phyloP scores from a whole-genome alignment of 2,329 filamentous ascomycete species.

The Curvularia verruculosa region DNA sequence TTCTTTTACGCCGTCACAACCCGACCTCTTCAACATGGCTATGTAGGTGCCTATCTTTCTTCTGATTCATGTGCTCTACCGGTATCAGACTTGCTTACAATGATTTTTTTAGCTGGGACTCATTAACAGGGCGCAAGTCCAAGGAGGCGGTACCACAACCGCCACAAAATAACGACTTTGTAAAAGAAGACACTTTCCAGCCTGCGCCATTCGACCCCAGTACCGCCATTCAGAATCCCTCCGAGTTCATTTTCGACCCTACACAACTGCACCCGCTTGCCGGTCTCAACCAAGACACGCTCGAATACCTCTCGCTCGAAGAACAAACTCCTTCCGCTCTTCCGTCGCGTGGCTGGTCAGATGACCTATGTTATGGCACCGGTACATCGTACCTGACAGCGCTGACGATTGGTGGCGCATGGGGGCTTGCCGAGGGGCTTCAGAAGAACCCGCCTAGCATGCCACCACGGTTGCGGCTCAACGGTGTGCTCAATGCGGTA shows the following conservation, averaged over 20 bases:
- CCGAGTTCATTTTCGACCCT: conserved; percentile 89
- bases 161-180: conserved; percentile 39
- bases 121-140: conserved; percentile 65
- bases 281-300: conserved; percentile 86
- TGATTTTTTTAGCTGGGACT: conserved; percentile 54
- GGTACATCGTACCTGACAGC: conserved; percentile 93
- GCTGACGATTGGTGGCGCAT: conserved; percentile 82
- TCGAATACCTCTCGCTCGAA: conserved; percentile 95
- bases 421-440: conserved; percentile 90
- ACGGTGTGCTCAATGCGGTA: conserved; percentile 92
- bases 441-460: conserved; percentile 71
- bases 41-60: conserved; percentile 37
- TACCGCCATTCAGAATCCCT: conserved; percentile 74
- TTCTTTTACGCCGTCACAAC: conserved; percentile 21
- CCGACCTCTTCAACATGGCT: conserved; percentile 40
- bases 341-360: conserved; percentile 94
- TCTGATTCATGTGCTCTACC: background rate
- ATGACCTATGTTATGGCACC: conserved; percentile 97
- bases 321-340: conserved; percentile 87
- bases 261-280: conserved; percentile 90
- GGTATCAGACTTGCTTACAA: conserved; percentile 8
- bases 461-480: conserved; percentile 88
- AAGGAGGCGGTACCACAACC: conserved; percentile 52
- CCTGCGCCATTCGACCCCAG: conserved; percentile 71
- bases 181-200: conserved; percentile 57